Evolutionary conservation across 2,329 filamentous ascomycete species (phyloP).

Genomic region (Penicillium digitatum): DNA sequence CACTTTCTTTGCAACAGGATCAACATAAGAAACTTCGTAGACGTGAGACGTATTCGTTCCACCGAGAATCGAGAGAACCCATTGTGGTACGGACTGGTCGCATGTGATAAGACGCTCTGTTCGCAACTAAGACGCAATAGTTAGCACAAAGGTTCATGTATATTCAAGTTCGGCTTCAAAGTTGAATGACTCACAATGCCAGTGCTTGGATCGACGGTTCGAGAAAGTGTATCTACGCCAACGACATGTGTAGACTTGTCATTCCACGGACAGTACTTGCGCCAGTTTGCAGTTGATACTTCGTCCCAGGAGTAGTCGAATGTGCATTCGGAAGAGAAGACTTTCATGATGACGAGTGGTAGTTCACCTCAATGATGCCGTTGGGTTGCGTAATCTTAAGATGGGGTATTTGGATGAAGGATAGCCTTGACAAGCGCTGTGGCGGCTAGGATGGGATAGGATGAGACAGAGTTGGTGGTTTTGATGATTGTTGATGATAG

Average conservation of each 20-base stretch:
- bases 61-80: conserved; percentile 72
- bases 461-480: background rate
- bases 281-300: conserved; percentile 96
- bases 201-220: conserved; percentile 60
- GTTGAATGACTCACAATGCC: conserved; percentile 57
- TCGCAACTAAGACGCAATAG: conserved; percentile 50
- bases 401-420: background rate
- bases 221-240: conserved; percentile 86
- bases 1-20: conserved; percentile 75
- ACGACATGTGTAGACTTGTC: conserved; percentile 96
- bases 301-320: conserved; percentile 99
- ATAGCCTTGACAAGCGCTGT: background rate
- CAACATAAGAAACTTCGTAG: conserved; percentile 93
- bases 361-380: background rate
- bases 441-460: background rate
- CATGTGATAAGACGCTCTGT: conserved; percentile 63
- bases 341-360: conserved; percentile 66
- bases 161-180: background rate
- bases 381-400: background rate
- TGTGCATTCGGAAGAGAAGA: conserved; percentile 83
- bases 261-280: conserved; percentile 98
- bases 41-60: conserved; percentile 78
- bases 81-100: conserved; percentile 47
- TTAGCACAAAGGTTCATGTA: conserved; percentile 8
- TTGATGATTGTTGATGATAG: background rate